Evolutionary conservation across 306 rosid species (phyloP).

Genomic region (Sicyos baderoa): DNA sequence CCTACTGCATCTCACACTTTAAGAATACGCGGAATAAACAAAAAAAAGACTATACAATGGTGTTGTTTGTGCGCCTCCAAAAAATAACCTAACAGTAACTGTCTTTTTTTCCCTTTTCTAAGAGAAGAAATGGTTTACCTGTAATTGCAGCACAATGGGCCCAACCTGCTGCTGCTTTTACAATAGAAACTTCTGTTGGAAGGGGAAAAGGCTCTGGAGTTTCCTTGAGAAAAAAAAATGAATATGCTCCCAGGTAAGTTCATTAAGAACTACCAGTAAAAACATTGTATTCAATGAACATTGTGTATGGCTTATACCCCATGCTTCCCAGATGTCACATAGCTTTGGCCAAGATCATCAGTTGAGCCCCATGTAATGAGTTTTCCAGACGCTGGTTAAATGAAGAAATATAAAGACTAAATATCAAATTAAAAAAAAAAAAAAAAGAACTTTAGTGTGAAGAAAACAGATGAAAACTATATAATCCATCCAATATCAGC

Average conservation of each 20-base stretch:
- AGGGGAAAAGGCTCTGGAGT: slow-evolving; percentile 89
- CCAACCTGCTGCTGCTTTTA: slow-evolving; percentile 86
- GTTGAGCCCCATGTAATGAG: slow-evolving; percentile 97
- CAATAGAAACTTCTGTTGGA: slow-evolving; percentile 54
- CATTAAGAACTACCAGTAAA: slow-evolving; percentile 5
- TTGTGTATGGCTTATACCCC: slow-evolving; percentile 50
- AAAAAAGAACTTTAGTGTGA: slow-evolving; percentile 10
- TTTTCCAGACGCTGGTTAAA: slow-evolving; percentile 56
- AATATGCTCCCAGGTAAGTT: slow-evolving; percentile 22
- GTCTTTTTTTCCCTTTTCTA: background rate
- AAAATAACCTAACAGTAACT: background rate
- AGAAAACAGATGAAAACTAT: background rate
- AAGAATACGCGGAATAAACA: background rate
- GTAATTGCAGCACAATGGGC: slow-evolving; percentile 86
- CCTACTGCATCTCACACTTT: background rate
- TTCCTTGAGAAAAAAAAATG: slow-evolving; percentile 51
- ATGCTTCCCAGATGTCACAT: slow-evolving; percentile 88
- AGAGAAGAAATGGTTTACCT: slow-evolving; percentile 45
- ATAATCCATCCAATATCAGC: background rate
- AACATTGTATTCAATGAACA: background rate
- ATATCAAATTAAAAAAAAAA: background rate
- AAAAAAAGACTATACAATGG: background rate
- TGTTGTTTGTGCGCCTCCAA: background rate
- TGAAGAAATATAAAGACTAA: slow-evolving; percentile 19
- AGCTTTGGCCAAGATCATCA: slow-evolving; percentile 95